Base-by-base conservation (phyloP, 2,329 filamentous ascomycete genomes). In the Anthostomella pinea region DNA sequence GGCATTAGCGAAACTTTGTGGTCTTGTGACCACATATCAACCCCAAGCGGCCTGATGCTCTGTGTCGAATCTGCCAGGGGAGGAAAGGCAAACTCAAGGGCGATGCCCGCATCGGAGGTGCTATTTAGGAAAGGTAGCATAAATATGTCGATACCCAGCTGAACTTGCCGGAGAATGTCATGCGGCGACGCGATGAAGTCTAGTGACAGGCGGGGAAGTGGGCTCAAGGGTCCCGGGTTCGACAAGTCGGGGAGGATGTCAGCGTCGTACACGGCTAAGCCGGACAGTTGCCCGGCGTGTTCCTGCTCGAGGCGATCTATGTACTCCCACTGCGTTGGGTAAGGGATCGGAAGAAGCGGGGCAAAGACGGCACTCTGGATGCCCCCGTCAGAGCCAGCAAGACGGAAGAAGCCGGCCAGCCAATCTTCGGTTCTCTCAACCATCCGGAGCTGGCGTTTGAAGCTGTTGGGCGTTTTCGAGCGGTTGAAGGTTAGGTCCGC, bases 391-490 rank as follows among this genome's bases (percentile, higher is more conserved):
- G 52, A 41, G 8, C 59, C 62, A 35, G 67, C 59, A 18, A 64
- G 58, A 11, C 66, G 63, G 22, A 89, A 69, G 33, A 88, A 79
- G 45, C 85, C 77, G 16, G 79, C 75, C 13, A 91, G 69, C 87
- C 89, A 97, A 23, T 77, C 75, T 57, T 93, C 85, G 1, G 87
- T 95, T 38, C 91, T 75, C 55, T 93, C 88, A 16, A 81, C 83
- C 81, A 95, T 96, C 54, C 87, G 89, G 22, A 80, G 72, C 30
- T 85, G 77, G 29, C 90, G 77, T 64, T 94, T 95, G 8, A 73
- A 67, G 3, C 82, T 77, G 0, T 85, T 75, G 4, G 47, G 48
- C 8, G 39, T 36, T 9, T 41, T 39, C 8, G 41, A 37, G 35
- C 69, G 67, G 51, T 51, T 65, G 49, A 77, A 75, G 20, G 75